These are phyloP conservation scores for Podila clonocystis DNA, from an alignment of 192 early-diverging fungal species.

Conservation along the genomic window DNA sequence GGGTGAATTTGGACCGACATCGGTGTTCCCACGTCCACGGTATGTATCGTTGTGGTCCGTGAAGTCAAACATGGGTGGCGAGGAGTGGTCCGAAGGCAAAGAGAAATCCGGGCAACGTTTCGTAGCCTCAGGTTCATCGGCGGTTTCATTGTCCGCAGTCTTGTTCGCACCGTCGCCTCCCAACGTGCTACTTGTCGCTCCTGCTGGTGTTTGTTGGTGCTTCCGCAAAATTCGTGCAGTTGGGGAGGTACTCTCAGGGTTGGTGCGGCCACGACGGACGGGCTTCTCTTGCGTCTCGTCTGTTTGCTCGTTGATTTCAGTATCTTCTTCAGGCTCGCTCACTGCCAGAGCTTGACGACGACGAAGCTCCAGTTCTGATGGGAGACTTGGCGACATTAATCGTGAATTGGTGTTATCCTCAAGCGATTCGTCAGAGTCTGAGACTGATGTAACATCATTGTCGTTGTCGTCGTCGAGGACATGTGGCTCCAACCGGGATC, in stretches of 20 bases:
- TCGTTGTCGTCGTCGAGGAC: conserved; percentile 19
- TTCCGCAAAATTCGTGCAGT: not conserved
- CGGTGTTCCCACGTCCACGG: not conserved
- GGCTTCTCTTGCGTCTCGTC: not conserved
- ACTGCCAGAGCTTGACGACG: conserved; percentile 7
- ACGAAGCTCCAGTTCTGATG: conserved; percentile 31
- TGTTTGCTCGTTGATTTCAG: not conserved
- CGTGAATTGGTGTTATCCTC: not conserved
- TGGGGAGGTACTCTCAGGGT: conserved; percentile 5
- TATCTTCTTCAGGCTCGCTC: conserved; percentile 18
- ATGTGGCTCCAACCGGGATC: conserved; percentile 22
- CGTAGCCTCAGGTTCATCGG: not conserved
- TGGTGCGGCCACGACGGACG: not conserved
- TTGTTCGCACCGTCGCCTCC: no score
- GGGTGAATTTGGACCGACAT: not conserved
- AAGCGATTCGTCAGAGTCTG: conserved; percentile 9
- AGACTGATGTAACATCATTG: not conserved
- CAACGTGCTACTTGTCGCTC: no score
- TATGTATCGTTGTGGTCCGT: conserved; percentile 2
- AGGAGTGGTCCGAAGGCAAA: conserved; percentile 34
- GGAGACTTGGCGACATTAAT: conserved; percentile 32
- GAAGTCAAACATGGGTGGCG: conserved; percentile 41
- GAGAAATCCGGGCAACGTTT: not conserved
- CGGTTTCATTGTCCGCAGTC: no score
- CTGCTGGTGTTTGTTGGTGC: no score